Base-by-base conservation (phyloP, 495 filamentous ascomycete species). In the Penicillium waksmanii region DNA sequence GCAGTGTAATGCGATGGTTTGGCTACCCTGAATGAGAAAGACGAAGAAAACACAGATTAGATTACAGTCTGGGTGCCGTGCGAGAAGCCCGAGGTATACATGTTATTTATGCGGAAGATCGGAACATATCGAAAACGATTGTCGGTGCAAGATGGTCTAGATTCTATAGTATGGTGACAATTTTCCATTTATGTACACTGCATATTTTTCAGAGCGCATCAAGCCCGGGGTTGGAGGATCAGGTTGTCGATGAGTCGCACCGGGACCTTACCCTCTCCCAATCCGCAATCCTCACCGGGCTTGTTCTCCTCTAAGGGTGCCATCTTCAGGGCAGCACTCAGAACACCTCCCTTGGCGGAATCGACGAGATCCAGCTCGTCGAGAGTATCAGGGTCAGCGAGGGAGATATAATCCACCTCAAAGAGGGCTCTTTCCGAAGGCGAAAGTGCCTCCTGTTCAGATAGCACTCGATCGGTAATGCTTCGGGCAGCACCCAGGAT, bases 171-270 rank as follows among this genome's bases (percentile, higher is more conserved):
- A 49, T 58, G 44, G 23, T 55, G 3, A 27, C 23, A 40, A 5
- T 23, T 49, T 42, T 25, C 3, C 47, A 25, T 49, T 13, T 56
- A 56, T 57, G 33, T 44, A 53, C 2, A 27, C 17, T 44, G n/a
- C 25, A 46, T 19, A 21, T 6, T 34, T 43, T 8, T 18, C n/a
- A 13, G 3, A n/a, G 25, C 36, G 7, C 6, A 6, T 38, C 53
- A 57, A 21, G 43, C 44, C 25, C 55, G 66, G 54, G 86, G 83
- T 62, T 82, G 76, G 34, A 95, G 73, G 54, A 96, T 89, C 65
- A 98, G 86, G 65, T 98, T 98, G 69, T 98, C 95, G 70, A 98
- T 97, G 69, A 98, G 74, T 55, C 95, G 82, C 18, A 98, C 95
- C 7, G 91, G 80, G 0, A 87, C 86, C 21, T 78, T 79, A 25